Base-by-base conservation (phyloP, 352 stramenopile genomes). In the Phytophthora meadii region DNA sequence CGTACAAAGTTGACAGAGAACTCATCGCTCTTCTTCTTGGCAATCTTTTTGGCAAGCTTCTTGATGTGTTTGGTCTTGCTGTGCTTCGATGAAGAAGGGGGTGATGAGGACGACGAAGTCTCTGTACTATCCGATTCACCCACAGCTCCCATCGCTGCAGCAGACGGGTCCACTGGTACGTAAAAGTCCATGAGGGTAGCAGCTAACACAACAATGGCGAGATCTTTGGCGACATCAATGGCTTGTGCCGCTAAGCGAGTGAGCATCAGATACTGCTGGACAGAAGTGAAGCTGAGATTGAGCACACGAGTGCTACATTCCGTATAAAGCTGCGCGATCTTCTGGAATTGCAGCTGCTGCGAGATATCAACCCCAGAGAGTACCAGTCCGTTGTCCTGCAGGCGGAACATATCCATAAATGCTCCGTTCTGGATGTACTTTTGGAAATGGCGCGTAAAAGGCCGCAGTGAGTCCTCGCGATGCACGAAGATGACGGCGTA, bases 401-500 rank as follows among this genome's bases (percentile, higher is more conserved):
- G 54, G 36, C 78, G 71, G 40, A 93, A 85, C 85, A 95, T 93
- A 54, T 84, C 74, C 77, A 95, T 89, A 59, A 95, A 93, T 40
- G 81, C 82, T 48, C 84, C 87, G 32, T 89, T 89, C 52, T 87
- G 72, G 25, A 95, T 90, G 65, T 88, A 93, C 70, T 85, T 85
- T 46, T 92, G 80, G 57, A 95, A 94, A 52, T 95, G 85, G 32
- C 87, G 85, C 58, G 86, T 91, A 49, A 95, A 95, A 11, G 87
- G 87, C 59, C 84, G 78, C 46, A 92, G 69, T 54, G 87, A 95
- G 57, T 90, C 79, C 42, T 92, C 72, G 28, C 87, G 82, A 55
- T 92, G 79, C 42, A 95, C 54, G 51, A 93, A 94, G 49, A 95
- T 90, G 40, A 95, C 87, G 1, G 85, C 84, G 49, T 95, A 95